Base-by-base conservation (phyloP, 495 filamentous ascomycete species). In the Lepidopterella palustris region DNA sequence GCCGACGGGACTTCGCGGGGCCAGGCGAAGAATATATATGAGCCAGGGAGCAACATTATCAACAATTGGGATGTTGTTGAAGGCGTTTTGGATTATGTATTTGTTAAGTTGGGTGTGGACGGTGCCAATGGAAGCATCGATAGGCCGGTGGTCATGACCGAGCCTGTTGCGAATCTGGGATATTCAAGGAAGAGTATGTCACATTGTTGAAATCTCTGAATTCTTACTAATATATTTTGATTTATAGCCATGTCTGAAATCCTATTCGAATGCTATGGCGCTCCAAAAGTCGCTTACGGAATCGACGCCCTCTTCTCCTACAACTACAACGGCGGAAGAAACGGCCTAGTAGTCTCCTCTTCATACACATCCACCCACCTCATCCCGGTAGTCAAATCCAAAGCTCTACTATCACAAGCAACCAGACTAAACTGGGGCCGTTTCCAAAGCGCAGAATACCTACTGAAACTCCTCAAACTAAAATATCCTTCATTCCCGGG, bases 11-110 rank as follows among this genome's bases (percentile, higher is more conserved):
- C 91, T 0, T 90, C 95, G 10, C 79, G 89, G 20, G 90, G 92
- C 6, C 92, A 97, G 69, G 84, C 95, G 31, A 85, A 89, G 62
- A 88, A 90, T 73, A 86, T 89, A 0, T 98, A 97, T 66, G 95
- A 98, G 67, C 83, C 87, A 4, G 90, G 89, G 21, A 89, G 82
- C 45, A 92, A 90, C 57, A 87, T 98, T 27, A 85, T 97, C 45
- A 89, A 87, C 68, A 98, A 97, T 71, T 98, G 95, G 88, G 93
- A 98, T 70, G 90, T 89, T 15, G 87, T 96, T 83, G 93, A 98
- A 70, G 89, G 89, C 31, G 77, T 96, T 24, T 71, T 98, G 54
- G 93, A 98, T 71, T 93, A 96, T 67, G 77, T 90, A 26, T 97
- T 98, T 71, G 75, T 95, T 48, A 96, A 95, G 74, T 75, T 98